Base-by-base conservation (phyloP, 495 filamentous ascomycete species). In the Elaphomyces granulatus region DNA sequence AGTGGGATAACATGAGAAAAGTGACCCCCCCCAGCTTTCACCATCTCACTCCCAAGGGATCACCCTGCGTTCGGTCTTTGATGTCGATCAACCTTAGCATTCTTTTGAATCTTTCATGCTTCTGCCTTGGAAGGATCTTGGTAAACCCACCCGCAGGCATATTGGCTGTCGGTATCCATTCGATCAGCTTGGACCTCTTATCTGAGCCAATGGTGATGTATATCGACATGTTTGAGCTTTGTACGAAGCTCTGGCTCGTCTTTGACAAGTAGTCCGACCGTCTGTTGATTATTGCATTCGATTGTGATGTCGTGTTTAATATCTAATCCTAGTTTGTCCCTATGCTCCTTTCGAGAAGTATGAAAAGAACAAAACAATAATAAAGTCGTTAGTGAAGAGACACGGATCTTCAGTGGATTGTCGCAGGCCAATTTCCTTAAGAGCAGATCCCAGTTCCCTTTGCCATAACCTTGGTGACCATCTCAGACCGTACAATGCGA, bases 311-410 rank as follows among this genome's bases (percentile, higher is more conserved):
- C 23, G 12, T 28, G 23, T 6, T 28, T 12, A 28, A 28, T 6
- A 6, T 6, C 23, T 6, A 28, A 28, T 6, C 23, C 23, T 28
- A 28, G 23, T 47, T 30, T 15, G 41, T 30, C 40, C 36, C 4
- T 10, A 15, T 4, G 4, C 20, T 38, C 1, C 14, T 34, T 37
- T 16, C 39, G 6, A 17, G 20, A 32, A 7, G 23, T 15, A 23
- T 52, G 41, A 37, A 42, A 51, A 53, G 26, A 56, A 46, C 34
- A 56, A 49, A 3, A 56, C 14, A 38, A 55, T 34, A 10, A 55
- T 45, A 2, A 34, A 32, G 2, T 45, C 8, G 10, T 45, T 34
- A 1, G 33, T 36, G 17, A 54, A 52, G 1, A 53, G 17, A 42
- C 45, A 58, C 17, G 37, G 37, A 17, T 47, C 45, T 15, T 48